Conservation (phyloP, 768 basidiomycete genomes). For the Trametes coccinea region DNA sequence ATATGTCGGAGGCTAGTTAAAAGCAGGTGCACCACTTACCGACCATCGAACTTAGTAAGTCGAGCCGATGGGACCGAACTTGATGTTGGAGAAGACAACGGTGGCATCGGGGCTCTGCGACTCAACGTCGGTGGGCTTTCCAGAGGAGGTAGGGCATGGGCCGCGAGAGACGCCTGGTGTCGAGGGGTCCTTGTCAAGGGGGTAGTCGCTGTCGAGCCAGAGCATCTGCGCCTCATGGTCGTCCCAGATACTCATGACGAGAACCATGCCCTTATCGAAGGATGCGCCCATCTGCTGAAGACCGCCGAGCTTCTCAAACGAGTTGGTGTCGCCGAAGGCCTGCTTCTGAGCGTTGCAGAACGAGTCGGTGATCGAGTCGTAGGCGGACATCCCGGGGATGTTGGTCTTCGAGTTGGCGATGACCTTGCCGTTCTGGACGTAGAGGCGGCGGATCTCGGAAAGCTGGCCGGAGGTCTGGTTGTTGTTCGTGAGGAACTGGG, state of each 20-base stretch:
- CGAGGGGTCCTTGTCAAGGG: slow-evolving; percentile 26
- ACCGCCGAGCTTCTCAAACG: slow-evolving; percentile 44
- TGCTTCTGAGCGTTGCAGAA: slow-evolving; percentile 50
- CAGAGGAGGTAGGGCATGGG: slow-evolving; percentile 48
- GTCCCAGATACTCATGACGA: slow-evolving; percentile 53
- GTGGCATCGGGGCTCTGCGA: slow-evolving; percentile 37
- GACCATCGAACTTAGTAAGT: slow-evolving; percentile 33
- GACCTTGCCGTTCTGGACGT: slow-evolving; percentile 53
- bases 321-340: slow-evolving; percentile 45
- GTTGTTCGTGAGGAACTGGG: slow-evolving; percentile 53
- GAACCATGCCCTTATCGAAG: slow-evolving; percentile 45
- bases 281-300: slow-evolving; percentile 37
- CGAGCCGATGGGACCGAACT: slow-evolving; percentile 48
- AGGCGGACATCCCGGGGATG: slow-evolving; percentile 42
- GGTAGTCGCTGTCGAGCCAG: slow-evolving; percentile 30
- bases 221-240: slow-evolving; percentile 45
- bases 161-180: slow-evolving; percentile 50
- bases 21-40: neutral
- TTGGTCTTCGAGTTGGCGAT: slow-evolving; percentile 51
- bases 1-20: neutral
- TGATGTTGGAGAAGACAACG: slow-evolving; percentile 57
- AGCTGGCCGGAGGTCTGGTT: slow-evolving; percentile 47
- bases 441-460: slow-evolving; percentile 52
- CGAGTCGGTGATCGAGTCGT: slow-evolving; percentile 48
- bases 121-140: slow-evolving; percentile 47